Base-by-base conservation (phyloP, 495 filamentous ascomycete genomes). In the Jackrogersella multiformis region DNA sequence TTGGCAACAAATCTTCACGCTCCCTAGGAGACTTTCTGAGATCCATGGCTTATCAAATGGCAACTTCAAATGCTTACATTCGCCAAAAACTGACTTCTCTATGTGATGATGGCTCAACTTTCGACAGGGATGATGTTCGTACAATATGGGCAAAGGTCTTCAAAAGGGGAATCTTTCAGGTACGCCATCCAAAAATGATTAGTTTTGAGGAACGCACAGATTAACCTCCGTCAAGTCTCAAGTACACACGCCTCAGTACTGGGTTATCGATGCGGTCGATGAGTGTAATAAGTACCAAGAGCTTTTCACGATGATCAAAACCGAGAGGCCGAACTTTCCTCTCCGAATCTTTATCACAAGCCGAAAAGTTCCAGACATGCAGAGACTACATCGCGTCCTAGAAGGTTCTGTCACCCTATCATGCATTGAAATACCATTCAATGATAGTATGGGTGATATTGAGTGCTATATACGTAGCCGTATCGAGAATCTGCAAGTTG, bases 41-140 rank as follows among this genome's bases (percentile, higher is more conserved):
- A 46, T 46, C 42, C 18, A 46, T 46, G n/a, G 42, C 42, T 1
- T 46, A 46, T 26, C 42, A 46, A 26, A 46, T 46, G 42, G 42
- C 42, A 16, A 10, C 20, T 7, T 23, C 42, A 46, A 46, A 46
- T 13, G 18, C 16, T 4, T 23, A 5, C 9, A 46, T 46, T 26
- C 16, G 42, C 16, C 16, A 46, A 26, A 46, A 23, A 46, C 13
- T 48, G n/a, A n/a, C 16, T 20, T 48, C 44, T 4, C 5, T 48
- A 9, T 12, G 28, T 26, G 23, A 26, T 7, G 44, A 48, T 1
- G 44, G 44, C 10, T 28, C 24, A 1, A 12, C 21, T 0, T 48
- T 48, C 28, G 21, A 48, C 15, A 1, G 4, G 21, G 44, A 48
- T 5, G 44, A 48, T 48, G 9, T 4, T 7, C 44, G 16, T 6